A percentile compares a stretch with the other conserved stretches of the same genome.
These are phyloP conservation scores for Alnus rubra DNA, from an alignment of 306 rosid species.

Conservation along the genomic window DNA sequence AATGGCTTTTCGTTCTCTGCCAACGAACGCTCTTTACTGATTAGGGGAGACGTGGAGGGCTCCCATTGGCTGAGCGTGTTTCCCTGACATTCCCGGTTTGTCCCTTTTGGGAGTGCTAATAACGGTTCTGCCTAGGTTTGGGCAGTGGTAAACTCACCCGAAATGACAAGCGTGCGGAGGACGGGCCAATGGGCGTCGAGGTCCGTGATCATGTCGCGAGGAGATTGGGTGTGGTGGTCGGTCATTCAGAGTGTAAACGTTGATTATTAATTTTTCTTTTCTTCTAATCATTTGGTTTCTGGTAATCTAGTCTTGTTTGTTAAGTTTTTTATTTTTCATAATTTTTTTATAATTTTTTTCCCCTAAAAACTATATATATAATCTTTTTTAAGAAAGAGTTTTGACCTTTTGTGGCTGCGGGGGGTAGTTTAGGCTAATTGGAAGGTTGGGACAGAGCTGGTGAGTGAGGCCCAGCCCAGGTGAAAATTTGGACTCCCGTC, in stretches of 20 bases:
- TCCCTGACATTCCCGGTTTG: slow-evolving; percentile 32
- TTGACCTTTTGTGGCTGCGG: too few species aligned
- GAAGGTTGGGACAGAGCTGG: too few species aligned
- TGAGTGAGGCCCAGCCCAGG: background rate
- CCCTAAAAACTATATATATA: too few species aligned
- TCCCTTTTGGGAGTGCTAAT: slow-evolving; percentile 29
- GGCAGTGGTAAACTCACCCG: background rate
- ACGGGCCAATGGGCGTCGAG: slow-evolving; percentile 21
- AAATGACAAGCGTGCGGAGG: background rate
- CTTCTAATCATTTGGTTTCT: slow-evolving; percentile 1
- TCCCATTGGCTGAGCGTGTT: slow-evolving; percentile 29
- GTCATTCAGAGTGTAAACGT: slow-evolving; percentile 1
- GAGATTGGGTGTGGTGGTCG: slow-evolving; percentile 22
- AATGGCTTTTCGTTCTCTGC: slow-evolving; percentile 36
- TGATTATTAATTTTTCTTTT: background rate
- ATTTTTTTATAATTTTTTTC: too few species aligned
- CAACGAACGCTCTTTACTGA: slow-evolving; percentile 49
- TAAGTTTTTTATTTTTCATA: background rate
- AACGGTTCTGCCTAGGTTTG: slow-evolving; percentile 28
- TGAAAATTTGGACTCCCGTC: background rate
- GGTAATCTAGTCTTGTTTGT: background rate
- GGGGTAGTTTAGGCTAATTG: too few species aligned
- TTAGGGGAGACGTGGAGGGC: slow-evolving; percentile 50
- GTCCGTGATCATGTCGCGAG: background rate
- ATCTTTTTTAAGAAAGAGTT: too few species aligned